Base-by-base conservation (phyloP, 495 filamentous ascomycete genomes). In the Endocarpon pusillum region DNA sequence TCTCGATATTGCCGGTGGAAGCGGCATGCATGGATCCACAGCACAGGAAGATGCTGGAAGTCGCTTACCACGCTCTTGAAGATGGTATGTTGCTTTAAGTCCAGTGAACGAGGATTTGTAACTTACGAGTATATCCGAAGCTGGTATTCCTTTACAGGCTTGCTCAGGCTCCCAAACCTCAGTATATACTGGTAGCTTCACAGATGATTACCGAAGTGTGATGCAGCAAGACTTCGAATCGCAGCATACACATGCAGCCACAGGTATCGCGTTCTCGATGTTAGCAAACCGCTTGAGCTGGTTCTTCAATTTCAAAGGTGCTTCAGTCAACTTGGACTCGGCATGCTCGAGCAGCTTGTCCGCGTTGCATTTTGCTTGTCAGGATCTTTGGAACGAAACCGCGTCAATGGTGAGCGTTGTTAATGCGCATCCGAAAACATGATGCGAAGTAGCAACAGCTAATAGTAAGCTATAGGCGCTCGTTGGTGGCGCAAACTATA, bases 1-100 rank as follows among this genome's bases (percentile, higher is more conserved):
- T 72, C 49, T 57, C 54, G 33, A 61, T 72, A 34, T 47, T 49
- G 1, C 53, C 57, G 0, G 52, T 47, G 12, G 69, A 73, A 40
- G 67, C 66, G 4, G 55, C 54, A 3, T 52, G 62, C 19, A 25
- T 55, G 19, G 52, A 55, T 35, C 47, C 52, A 1, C 49, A 55
- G 28, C 38, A 35, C 21, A 40, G 51, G n/a, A 15, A 53, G 5
- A 33, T 43, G 19, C 42, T 54, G 1, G 51, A 57, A 21, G 31
- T 36, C 1, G 25, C 37, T 0, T 57, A 47, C 25, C 49, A 54
- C 33, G 46, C 44, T 4, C 27, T 54, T 7, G 51, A 57, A 34
- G 51, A 47, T 41, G 51, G 42, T 42, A 32, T 8, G 15, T 18
- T n/a, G 8, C 38, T 22, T 28, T 19, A 42, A 3, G 36, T 62